Percentiles rank a stretch among this genome's conserved stretches.
Evolutionary conservation across 805 yeast species (phyloP).

Genomic region (Lipomyces yamanashiensis): DNA sequence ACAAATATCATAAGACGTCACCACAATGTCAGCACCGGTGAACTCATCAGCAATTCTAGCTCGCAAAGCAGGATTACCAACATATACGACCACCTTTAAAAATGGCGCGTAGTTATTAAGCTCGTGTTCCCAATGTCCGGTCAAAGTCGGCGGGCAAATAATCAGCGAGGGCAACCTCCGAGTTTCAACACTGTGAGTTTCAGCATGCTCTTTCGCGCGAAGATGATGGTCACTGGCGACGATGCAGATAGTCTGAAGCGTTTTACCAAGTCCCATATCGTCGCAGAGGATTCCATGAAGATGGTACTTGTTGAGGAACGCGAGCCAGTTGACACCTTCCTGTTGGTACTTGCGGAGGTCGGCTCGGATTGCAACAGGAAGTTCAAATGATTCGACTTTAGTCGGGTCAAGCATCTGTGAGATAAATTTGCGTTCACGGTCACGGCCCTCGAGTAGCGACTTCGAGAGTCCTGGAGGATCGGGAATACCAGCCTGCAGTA

Average conservation of each 20-base stretch:
- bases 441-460: slow-evolving; percentile 84
- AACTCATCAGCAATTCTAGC: slow-evolving; percentile 59
- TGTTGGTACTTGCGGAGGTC: slow-evolving; percentile 94
- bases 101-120: slow-evolving; percentile 87
- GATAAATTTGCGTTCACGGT: slow-evolving; percentile 89
- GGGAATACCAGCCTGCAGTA: slow-evolving; percentile 75
- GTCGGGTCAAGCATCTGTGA: slow-evolving; percentile 98
- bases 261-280: slow-evolving; percentile 99
- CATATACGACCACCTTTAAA: slow-evolving; percentile 79
- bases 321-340: slow-evolving; percentile 98
- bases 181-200: slow-evolving; percentile 65
- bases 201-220: slow-evolving; percentile 69
- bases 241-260: slow-evolving; percentile 95
- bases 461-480: slow-evolving; percentile 91
- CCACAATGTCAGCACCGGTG: slow-evolving; percentile 73
- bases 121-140: slow-evolving; percentile 99
- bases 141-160: slow-evolving; percentile 94
- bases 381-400: slow-evolving; percentile 80
- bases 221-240: slow-evolving; percentile 93
- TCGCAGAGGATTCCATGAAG: slow-evolving; percentile 97
- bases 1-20: slow-evolving; percentile 95
- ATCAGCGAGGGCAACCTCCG: slow-evolving; percentile 82
- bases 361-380: slow-evolving; percentile 92
- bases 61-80: slow-evolving; percentile 87
- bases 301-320: slow-evolving; percentile 91